Evolutionary conservation across 2,329 filamentous ascomycete genomes (phyloP).

Genomic region (Fusarium cyanostomum): DNA sequence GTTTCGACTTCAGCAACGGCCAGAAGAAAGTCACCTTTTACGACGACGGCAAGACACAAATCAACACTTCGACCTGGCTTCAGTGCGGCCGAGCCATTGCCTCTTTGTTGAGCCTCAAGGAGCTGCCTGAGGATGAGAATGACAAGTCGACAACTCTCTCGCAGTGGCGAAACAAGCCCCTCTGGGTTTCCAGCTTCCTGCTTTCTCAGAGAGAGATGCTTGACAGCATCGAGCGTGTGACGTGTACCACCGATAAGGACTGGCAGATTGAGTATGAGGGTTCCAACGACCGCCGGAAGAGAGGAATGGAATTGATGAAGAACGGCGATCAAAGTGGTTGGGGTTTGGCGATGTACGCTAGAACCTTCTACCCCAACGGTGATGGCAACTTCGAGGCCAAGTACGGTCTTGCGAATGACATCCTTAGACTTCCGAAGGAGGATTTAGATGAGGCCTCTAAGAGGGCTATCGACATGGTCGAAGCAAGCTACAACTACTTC

Average conservation of each 20-base stretch:
- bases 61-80: conserved; percentile 67
- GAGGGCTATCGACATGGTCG: conserved; percentile 55
- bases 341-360: conserved; percentile 62
- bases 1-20: conserved; percentile 57
- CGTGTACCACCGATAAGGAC: conserved; percentile 64
- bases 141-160: conserved; percentile 46
- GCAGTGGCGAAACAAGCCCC: conserved; percentile 52
- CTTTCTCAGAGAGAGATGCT: conserved; percentile 73
- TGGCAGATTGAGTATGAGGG: conserved; percentile 57
- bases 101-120: conserved; percentile 56
- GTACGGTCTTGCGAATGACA: conserved; percentile 55
- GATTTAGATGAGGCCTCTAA: conserved; percentile 65
- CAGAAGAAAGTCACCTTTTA: conserved; percentile 55
- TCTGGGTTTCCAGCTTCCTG: conserved; percentile 65
- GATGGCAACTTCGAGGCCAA: conserved; percentile 55
- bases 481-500: conserved; percentile 36
- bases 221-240: conserved; percentile 66
- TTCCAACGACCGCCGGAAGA: conserved; percentile 57
- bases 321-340: conserved; percentile 54
- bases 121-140: conserved; percentile 53
- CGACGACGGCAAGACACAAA: conserved; percentile 65
- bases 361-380: conserved; percentile 60
- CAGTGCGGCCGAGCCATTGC: conserved; percentile 68
- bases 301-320: conserved; percentile 57
- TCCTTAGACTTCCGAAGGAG: conserved; percentile 67